phyloP scores from a whole-genome alignment of 805 yeast species.

The Candida pseudoglaebosa region DNA sequence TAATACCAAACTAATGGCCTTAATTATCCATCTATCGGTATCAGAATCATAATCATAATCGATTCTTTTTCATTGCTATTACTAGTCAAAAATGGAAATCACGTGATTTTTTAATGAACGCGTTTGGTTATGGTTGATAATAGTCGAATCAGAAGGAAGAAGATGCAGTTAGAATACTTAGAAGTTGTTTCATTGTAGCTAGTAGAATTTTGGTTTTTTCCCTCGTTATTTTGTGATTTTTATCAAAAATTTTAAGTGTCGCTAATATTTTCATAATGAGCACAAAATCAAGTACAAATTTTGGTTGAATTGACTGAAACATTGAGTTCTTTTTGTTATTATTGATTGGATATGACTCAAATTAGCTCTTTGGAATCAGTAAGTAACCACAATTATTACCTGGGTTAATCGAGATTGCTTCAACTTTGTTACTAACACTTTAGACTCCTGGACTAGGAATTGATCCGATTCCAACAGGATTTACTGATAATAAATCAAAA shows the following conservation, averaged over 20 bases:
- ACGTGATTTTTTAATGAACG: not conserved
- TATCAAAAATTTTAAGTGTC: not conserved
- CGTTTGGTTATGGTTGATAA: not conserved
- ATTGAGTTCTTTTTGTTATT: not conserved
- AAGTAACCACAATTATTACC: not conserved
- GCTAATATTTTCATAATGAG: not conserved
- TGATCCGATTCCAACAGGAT: slow-evolving; percentile 8
- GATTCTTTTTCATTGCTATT: too few species aligned
- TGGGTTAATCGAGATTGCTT: not conserved
- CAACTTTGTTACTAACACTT: not conserved
- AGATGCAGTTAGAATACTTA: not conserved
- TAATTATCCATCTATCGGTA: too few species aligned
- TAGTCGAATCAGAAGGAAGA: not conserved
- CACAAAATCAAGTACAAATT: too few species aligned
- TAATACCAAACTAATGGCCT: too few species aligned
- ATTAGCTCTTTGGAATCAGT: slow-evolving; percentile 6
- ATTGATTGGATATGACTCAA: slow-evolving; percentile 3
- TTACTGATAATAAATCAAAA: slow-evolving; percentile 12
- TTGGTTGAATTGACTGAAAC: too few species aligned
- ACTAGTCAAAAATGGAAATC: not conserved
- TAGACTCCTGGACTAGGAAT: slow-evolving; percentile 13
- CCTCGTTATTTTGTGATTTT: too few species aligned
- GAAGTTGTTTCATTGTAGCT: not conserved
- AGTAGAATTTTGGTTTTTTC: not conserved
- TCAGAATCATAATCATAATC: too few species aligned